These are phyloP conservation scores for Rutidosis leptorrhynchoides DNA, from an alignment of 129 eudicot genomes.

Conservation along the genomic window DNA sequence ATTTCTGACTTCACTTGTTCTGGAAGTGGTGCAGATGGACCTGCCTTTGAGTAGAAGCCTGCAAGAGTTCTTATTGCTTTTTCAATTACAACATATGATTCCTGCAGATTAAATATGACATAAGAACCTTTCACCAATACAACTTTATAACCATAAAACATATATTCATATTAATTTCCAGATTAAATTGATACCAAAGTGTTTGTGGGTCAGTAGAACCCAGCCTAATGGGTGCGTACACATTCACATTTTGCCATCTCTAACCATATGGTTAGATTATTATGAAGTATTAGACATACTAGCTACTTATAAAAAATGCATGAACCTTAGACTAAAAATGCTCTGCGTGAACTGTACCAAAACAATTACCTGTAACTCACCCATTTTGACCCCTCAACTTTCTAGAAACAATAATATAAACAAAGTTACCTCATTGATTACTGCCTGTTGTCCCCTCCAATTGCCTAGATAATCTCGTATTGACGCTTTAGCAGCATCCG, in stretches of 20 bases:
- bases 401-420: no score
- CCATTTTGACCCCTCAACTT: no score
- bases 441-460: constrained; percentile 75
- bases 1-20: constrained; percentile 70
- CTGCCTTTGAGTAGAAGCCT: constrained; percentile 88
- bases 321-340: not conserved
- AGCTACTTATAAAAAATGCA: no score
- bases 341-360: no score
- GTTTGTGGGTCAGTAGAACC: not conserved
- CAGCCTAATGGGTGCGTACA: not conserved
- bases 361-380: no score
- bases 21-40: constrained; percentile 84
- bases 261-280: not conserved
- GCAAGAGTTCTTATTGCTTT: constrained; percentile 83
- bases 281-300: not conserved
- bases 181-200: not conserved
- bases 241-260: not conserved
- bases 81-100: constrained; percentile 76
- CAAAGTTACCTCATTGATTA: constrained; percentile 59
- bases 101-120: constrained; percentile 42
- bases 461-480: constrained; percentile 62
- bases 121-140: not conserved
- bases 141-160: not conserved
- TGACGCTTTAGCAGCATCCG: constrained; percentile 91
- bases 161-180: not conserved